A percentile compares a stretch with the other conserved stretches of the same genome.
Evolutionary conservation across 1,139 yeast genomes (phyloP).

Genomic region (Blastobotrys niveus): DNA sequence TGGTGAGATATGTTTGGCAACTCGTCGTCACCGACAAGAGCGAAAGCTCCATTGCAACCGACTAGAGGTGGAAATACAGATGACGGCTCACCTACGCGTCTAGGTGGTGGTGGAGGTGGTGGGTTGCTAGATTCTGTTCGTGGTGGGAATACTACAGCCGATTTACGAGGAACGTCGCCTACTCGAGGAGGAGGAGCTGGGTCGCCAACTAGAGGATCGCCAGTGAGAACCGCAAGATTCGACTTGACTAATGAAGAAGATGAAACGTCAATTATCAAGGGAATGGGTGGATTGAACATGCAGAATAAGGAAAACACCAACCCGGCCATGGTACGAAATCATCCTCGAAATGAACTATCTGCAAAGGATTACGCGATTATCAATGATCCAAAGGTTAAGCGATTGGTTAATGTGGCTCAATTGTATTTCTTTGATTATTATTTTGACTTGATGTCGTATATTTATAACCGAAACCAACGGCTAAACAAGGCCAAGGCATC

Average conservation of each 20-base stretch:
- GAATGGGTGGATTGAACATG: conserved; percentile 23
- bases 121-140: conserved; percentile 18
- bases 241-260: conserved; percentile 21
- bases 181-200: not conserved
- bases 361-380: conserved; percentile 46
- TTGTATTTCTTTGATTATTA: conserved; percentile 83
- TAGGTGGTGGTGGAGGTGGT: too few relatives aligned
- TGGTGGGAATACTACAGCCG: conserved; percentile 16
- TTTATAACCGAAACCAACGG: conserved; percentile 79
- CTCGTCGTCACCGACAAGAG: conserved; percentile 5
- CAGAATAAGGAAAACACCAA: conserved; percentile 21
- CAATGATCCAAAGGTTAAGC: conserved; percentile 68
- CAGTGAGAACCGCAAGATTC: conserved; percentile 14
- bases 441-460: conserved; percentile 92
- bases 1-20: not conserved
- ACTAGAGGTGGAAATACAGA: not conserved
- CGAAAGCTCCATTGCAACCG: conserved; percentile 6
- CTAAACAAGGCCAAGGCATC: conserved; percentile 58
- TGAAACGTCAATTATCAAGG: conserved; percentile 23
- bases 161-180: conserved; percentile 15
- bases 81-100: conserved; percentile 14
- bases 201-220: conserved; percentile 10
- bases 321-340: conserved; percentile 8
- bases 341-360: conserved; percentile 16
- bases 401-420: conserved; percentile 79